A percentile compares a stretch with the other conserved stretches of the same genome.
These are phyloP conservation scores for Erucastrum elatum DNA, from an alignment of 345 rosid genomes.

Conservation along the genomic window DNA sequence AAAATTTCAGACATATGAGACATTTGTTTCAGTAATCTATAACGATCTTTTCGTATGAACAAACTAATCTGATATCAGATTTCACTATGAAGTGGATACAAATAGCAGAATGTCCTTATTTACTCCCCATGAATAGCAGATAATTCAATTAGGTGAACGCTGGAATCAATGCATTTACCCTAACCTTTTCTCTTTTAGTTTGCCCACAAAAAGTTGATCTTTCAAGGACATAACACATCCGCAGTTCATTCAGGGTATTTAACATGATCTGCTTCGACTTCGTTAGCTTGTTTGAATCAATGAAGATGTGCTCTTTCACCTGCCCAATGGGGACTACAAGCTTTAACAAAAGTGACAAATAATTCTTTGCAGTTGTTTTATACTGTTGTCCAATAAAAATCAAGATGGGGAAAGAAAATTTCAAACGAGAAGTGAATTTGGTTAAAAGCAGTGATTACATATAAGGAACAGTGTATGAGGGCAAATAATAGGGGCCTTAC, in stretches of 20 bases:
- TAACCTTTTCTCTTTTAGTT: slow-evolving; percentile 60
- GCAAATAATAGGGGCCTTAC: slow-evolving; percentile 33
- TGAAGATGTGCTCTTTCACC: slow-evolving; percentile 76
- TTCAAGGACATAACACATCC: slow-evolving; percentile 63
- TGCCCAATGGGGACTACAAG: slow-evolving; percentile 41
- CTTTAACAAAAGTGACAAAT: slow-evolving; percentile 15
- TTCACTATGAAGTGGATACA: background rate
- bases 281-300: slow-evolving; percentile 63
- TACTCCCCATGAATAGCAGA: background rate
- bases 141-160: background rate
- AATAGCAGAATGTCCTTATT: slow-evolving; percentile 10
- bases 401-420: background rate
- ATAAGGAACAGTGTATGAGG: slow-evolving; percentile 13
- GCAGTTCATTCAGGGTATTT: slow-evolving; percentile 84
- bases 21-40: slow-evolving; percentile 8
- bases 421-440: background rate
- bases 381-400: slow-evolving; percentile 9
- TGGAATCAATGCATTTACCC: slow-evolving; percentile 32
- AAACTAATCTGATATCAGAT: background rate
- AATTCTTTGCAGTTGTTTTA: background rate
- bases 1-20: slow-evolving; percentile 24
- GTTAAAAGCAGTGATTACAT: slow-evolving; percentile 7
- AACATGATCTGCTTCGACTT: slow-evolving; percentile 88
- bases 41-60: slow-evolving; percentile 2
- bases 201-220: slow-evolving; percentile 49